Evolutionary conservation across 345 rosid species (phyloP).

Genomic region (Salix arbutifolia): DNA sequence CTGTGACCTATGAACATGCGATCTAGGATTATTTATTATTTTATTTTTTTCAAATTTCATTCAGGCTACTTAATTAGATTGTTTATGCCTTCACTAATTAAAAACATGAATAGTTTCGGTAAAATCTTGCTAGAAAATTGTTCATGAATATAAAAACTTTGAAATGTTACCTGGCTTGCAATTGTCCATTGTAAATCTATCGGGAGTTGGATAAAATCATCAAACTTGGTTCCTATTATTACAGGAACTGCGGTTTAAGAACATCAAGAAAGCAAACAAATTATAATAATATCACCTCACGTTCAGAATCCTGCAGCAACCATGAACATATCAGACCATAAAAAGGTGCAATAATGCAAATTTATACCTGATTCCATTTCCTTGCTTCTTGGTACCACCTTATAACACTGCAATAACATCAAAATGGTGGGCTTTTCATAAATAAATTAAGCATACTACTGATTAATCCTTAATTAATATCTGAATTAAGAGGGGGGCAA

Average conservation of each 20-base stretch:
- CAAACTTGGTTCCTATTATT: conserved; percentile 84
- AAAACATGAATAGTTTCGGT: too few species aligned
- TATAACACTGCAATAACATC: conserved; percentile 48
- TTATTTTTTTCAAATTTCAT: not conserved
- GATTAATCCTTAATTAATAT: too few species aligned
- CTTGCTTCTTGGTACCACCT: conserved; percentile 80
- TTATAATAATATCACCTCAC: not conserved
- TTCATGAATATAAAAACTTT: not conserved
- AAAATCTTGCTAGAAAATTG: not conserved
- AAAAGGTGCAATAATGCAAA: not conserved
- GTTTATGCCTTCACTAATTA: too few species aligned
- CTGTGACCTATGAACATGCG: not conserved
- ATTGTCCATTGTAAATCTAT: conserved; percentile 84
- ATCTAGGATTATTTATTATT: not conserved
- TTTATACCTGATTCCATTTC: conserved; percentile 65
- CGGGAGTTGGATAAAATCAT: conserved; percentile 91
- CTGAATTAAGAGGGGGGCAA: not conserved
- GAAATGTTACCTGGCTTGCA: conserved; percentile 65
- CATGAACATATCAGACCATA: too few species aligned
- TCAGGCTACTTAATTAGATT: too few species aligned
- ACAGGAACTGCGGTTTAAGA: conserved; percentile 79
- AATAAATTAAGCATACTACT: not conserved
- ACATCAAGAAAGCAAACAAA: conserved; percentile 6
- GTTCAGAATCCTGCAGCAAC: not conserved
- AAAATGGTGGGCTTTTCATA: not conserved